phyloP scores from a whole-genome alignment of 1,284 basidiomycete species.

The Termitomyces sp. region DNA sequence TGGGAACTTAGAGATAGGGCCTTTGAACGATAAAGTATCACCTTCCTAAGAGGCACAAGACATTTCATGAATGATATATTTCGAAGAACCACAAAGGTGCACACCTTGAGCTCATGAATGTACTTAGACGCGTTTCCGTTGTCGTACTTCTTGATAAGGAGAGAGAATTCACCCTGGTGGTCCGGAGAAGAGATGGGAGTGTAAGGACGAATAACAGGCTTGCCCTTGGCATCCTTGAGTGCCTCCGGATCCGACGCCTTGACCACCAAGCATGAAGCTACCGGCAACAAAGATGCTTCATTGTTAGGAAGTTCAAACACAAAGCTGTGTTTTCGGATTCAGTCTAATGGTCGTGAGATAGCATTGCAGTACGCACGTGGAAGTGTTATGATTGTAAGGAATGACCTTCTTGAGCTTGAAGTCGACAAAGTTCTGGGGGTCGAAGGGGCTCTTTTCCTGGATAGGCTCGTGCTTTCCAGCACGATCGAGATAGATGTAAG shows the following conservation, averaged over 20 bases:
- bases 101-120: conserved; percentile 53
- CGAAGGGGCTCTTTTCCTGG: conserved; percentile 61
- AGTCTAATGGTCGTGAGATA: conserved; percentile 6
- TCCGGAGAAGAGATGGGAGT: conserved; percentile 78
- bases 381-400: conserved; percentile 91
- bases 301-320: conserved; percentile 84
- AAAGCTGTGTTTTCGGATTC: conserved; percentile 45
- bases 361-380: conserved; percentile 43
- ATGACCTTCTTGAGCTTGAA: conserved; percentile 82
- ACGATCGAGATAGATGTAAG: conserved; percentile 45
- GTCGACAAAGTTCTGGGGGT: conserved; percentile 70
- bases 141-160: conserved; percentile 87
- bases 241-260: conserved; percentile 56
- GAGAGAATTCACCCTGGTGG: conserved; percentile 67
- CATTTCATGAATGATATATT: background rate
- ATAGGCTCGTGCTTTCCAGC: conserved; percentile 28
- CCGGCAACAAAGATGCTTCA: conserved; percentile 73
- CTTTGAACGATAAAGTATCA: conserved; percentile 85
- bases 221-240: conserved; percentile 77
- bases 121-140: conserved; percentile 77
- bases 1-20: conserved; percentile 80
- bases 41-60: conserved; percentile 57
- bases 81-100: background rate
- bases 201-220: conserved; percentile 85
- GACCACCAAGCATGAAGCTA: conserved; percentile 68